A percentile compares a stretch with the other conserved stretches of the same genome.
phyloP scores from a whole-genome alignment of 306 rosid species.

The Cucumis hystrix region DNA sequence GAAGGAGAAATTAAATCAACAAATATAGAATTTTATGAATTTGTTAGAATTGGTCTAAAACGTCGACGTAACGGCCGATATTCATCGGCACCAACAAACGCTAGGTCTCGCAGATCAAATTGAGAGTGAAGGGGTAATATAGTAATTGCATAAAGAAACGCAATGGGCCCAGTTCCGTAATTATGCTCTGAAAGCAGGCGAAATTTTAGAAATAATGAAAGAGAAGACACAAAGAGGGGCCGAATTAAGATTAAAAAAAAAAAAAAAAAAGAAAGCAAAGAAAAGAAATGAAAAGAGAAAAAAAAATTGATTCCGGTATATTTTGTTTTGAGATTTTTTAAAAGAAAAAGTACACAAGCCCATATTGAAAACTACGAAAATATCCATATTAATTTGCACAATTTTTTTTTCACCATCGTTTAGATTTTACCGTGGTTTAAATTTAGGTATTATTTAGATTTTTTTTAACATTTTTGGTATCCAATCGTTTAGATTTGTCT shows the following conservation, averaged over 20 bases:
- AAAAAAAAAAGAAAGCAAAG: background rate
- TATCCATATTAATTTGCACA: too few species aligned
- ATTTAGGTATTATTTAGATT: too few species aligned
- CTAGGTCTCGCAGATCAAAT: background rate
- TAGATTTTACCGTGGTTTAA: too few species aligned
- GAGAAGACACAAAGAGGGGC: background rate
- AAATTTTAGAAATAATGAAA: background rate
- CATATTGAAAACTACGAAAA: too few species aligned
- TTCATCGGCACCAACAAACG: background rate
- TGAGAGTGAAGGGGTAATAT: background rate
- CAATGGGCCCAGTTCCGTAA: background rate
- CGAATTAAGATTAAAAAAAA: background rate
- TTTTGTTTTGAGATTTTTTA: too few species aligned
- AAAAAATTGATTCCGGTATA: too few species aligned
- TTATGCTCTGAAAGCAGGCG: background rate
- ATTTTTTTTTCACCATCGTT: too few species aligned
- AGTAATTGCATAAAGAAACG: background rate
- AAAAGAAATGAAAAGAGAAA: too few species aligned
- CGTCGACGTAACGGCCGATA: background rate
- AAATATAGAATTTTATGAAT: background rate
- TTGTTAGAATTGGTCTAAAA: too few species aligned
- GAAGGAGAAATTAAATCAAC: background rate
- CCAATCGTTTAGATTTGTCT: too few species aligned
- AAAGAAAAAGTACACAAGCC: too few species aligned
- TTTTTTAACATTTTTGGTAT: too few species aligned